Percentiles rank a stretch among this genome's conserved stretches.
Evolutionary conservation across 1,284 basidiomycete species (phyloP).

Genomic region (Lignosus rhinocerotis): DNA sequence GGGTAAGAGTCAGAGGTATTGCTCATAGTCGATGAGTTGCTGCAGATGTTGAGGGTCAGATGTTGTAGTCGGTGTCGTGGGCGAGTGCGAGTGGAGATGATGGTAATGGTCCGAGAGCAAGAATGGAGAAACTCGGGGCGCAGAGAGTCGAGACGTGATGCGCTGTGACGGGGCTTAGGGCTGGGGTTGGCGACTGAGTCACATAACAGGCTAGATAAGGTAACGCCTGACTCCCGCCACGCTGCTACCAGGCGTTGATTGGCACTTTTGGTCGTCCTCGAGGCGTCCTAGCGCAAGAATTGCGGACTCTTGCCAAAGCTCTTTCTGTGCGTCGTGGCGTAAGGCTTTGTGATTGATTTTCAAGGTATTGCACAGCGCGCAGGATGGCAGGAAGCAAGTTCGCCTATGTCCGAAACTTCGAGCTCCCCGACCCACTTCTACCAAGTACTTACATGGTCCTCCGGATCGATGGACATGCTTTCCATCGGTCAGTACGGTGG

Average conservation of each 20-base stretch:
- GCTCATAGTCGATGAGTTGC: constrained; percentile 36
- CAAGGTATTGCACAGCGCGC: background rate
- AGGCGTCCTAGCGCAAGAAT: constrained; percentile 6
- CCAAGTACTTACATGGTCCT: constrained; percentile 87
- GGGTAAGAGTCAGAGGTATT: constrained; percentile 30
- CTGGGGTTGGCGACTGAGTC: constrained; percentile 26
- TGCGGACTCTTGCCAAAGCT: background rate
- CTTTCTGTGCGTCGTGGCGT: background rate
- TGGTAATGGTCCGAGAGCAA: constrained; percentile 31
- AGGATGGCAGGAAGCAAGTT: constrained; percentile 91
- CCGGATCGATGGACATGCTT: constrained; percentile 91
- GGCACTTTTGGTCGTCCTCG: background rate
- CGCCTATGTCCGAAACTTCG: constrained; percentile 89
- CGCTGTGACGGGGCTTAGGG: constrained; percentile 26
- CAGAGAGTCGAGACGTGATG: constrained; percentile 13
- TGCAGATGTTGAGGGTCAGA: constrained; percentile 12
- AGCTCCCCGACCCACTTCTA: constrained; percentile 85
- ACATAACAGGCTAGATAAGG: constrained; percentile 26
- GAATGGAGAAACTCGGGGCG: constrained; percentile 23
- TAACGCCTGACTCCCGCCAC: constrained; percentile 16
- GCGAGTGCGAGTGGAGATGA: constrained; percentile 10
- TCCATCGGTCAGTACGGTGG: constrained; percentile 73
- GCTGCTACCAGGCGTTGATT: constrained; percentile 22
- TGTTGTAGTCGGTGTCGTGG: constrained; percentile 7
- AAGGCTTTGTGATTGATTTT: background rate